Evolutionary conservation across 139 green algal genomes (phyloP).

Genomic region (Picochlorum costavermella): DNA sequence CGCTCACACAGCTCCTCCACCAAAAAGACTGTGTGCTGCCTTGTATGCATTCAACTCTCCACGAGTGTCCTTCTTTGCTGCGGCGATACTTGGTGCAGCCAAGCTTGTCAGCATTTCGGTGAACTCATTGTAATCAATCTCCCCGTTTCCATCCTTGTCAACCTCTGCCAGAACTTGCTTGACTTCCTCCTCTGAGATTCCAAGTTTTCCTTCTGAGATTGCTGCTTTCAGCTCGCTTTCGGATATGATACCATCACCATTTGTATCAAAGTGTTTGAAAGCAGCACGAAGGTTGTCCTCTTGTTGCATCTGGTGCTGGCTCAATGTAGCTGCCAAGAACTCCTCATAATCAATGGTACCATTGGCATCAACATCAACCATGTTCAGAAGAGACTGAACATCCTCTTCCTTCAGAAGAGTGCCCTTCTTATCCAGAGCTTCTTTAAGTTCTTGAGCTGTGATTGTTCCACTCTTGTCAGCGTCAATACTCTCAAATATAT

Average conservation of each 20-base stretch:
- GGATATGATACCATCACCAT: conserved; percentile 61
- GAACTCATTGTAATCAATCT: conserved; percentile 76
- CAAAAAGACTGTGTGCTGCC: conserved; percentile 6
- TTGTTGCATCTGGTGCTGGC: conserved; percentile 65
- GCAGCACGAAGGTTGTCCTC: conserved; percentile 70
- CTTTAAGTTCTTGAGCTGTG: conserved; percentile 78
- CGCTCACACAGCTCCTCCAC: background rate
- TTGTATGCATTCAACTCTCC: conserved; percentile 28
- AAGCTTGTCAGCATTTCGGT: conserved; percentile 46
- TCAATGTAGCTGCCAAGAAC: conserved; percentile 79
- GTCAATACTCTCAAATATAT: conserved; percentile 89
- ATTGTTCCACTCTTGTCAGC: conserved; percentile 83
- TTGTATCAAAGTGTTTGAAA: conserved; percentile 71
- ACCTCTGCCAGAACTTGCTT: conserved; percentile 43
- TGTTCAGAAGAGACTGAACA: conserved; percentile 62
- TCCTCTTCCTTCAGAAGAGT: conserved; percentile 57
- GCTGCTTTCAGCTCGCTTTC: conserved; percentile 51
- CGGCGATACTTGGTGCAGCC: background rate
- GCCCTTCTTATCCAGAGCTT: conserved; percentile 57
- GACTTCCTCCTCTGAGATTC: conserved; percentile 23
- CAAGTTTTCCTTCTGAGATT: conserved; percentile 23
- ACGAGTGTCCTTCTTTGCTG: background rate
- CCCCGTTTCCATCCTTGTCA: conserved; percentile 58
- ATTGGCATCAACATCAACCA: conserved; percentile 72
- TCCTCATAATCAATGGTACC: conserved; percentile 91